Conservation (phyloP, 2,329 filamentous ascomycete species). For the Cryoendolithus antarcticus region DNA sequence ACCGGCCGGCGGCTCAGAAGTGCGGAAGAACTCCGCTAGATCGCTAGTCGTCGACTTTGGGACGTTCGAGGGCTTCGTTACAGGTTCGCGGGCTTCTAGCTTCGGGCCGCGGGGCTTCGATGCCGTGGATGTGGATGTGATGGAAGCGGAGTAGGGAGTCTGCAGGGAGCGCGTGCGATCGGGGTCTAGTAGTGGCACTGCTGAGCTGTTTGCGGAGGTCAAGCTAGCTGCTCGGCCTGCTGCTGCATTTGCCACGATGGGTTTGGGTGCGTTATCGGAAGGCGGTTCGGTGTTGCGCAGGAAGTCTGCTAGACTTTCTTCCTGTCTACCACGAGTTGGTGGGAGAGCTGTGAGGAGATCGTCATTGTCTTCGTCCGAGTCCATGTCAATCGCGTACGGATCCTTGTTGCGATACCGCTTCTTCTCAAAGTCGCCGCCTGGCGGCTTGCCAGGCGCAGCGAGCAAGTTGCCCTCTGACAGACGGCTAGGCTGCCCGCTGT, state of each 20-base stretch:
- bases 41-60: conserved; percentile 25
- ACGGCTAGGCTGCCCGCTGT: too few species aligned
- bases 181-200: conserved; percentile 1
- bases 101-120: conserved; percentile 6
- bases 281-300: conserved; percentile 58
- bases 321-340: conserved; percentile 25
- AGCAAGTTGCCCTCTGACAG: too few species aligned
- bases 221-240: conserved; percentile 10
- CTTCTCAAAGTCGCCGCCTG: conserved; percentile 44
- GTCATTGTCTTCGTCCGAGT: conserved; percentile 48
- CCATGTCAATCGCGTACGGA: conserved; percentile 77
- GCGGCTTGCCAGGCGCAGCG: background rate
- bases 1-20: too few species aligned
- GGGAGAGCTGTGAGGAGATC: conserved; percentile 38
- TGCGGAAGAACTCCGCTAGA: conserved; percentile 24
- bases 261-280: conserved; percentile 4
- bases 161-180: conserved; percentile 2
- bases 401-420: conserved; percentile 72
- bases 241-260: conserved; percentile 6
- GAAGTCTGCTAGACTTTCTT: conserved; percentile 65
- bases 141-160: conserved; percentile 2
- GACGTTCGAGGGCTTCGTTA: conserved; percentile 13
- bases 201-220: conserved; percentile 12
- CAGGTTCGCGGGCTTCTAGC: conserved; percentile 7
- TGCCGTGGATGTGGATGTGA: conserved; percentile 5